phyloP scores from a whole-genome alignment of 1,139 yeast species.

The Yamadazyma songkhlaensis region DNA sequence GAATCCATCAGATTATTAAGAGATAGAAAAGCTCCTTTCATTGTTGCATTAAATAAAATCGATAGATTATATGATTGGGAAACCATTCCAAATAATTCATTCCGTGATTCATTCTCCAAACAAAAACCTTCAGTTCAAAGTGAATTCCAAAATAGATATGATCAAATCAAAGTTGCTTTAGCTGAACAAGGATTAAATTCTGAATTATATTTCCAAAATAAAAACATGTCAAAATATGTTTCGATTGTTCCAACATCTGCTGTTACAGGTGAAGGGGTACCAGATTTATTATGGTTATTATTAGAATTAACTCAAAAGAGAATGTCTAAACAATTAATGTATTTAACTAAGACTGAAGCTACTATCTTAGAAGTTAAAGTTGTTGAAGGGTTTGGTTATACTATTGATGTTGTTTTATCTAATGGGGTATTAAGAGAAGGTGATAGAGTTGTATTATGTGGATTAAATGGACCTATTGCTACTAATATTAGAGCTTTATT shows the following conservation, averaged over 20 bases:
- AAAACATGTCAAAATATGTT: slow-evolving; percentile 87
- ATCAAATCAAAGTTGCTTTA: slow-evolving; percentile 82
- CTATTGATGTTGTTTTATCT: slow-evolving; percentile 94
- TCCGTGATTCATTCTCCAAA: slow-evolving; percentile 86
- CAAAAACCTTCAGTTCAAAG: slow-evolving; percentile 84
- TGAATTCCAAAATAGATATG: slow-evolving; percentile 86
- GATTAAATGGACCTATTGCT: slow-evolving; percentile 98
- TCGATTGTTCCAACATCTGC: slow-evolving; percentile 98
- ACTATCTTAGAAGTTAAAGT: slow-evolving; percentile 98
- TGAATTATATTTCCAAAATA: slow-evolving; percentile 92
- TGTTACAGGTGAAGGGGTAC: slow-evolving; percentile 99
- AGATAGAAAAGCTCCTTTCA: slow-evolving; percentile 96
- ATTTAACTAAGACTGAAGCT: slow-evolving; percentile 89
- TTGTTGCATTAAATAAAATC: slow-evolving; percentile 94
- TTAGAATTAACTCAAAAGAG: slow-evolving; percentile 96
- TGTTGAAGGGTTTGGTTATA: slow-evolving; percentile 97
- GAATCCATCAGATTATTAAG: slow-evolving; percentile 90
- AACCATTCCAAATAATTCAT: slow-evolving; percentile 82
- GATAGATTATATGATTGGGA: slow-evolving; percentile 98
- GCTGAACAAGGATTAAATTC: slow-evolving; percentile 99
- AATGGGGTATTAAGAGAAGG: slow-evolving; percentile 95
- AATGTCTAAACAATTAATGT: slow-evolving; percentile 98
- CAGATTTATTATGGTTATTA: slow-evolving; percentile 94
- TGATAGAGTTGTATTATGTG: slow-evolving; percentile 93
- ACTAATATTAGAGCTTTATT: slow-evolving; percentile 92